Evolutionary conservation across 345 rosid genomes (phyloP).

Genomic region (Eucalyptus microcorys): DNA sequence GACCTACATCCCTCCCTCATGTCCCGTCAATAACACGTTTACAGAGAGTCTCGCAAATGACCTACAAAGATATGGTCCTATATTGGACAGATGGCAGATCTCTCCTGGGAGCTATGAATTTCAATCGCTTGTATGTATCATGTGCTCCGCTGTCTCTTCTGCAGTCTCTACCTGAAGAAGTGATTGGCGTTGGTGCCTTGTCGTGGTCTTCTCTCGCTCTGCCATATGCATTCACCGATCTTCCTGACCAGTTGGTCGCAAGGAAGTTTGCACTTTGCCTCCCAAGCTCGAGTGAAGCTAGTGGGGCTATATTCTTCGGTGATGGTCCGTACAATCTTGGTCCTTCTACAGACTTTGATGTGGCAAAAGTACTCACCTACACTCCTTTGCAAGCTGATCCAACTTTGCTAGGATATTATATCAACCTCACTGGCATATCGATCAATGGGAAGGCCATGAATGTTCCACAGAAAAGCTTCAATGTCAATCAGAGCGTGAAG

Average conservation of each 20-base stretch:
- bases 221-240: neutral
- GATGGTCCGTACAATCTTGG: neutral
- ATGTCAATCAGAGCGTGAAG: neutral
- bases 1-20: neutral
- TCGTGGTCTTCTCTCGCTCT: neutral
- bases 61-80: neutral
- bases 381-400: neutral
- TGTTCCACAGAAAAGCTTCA: neutral
- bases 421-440: neutral
- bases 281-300: neutral
- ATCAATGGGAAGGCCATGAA: neutral
- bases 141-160: neutral
- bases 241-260: neutral
- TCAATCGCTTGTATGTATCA: neutral
- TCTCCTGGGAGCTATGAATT: too few species aligned
- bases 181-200: neutral
- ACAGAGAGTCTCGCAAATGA: neutral
- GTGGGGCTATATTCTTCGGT: neutral
- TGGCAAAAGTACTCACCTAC: neutral
- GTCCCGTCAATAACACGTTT: neutral
- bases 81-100: neutral
- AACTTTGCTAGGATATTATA: neutral
- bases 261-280: neutral
- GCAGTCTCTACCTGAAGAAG: neutral
- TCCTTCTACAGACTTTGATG: neutral